Conservation (phyloP, 768 basidiomycete genomes). For the Lepiota brunneoincarnata region DNA sequence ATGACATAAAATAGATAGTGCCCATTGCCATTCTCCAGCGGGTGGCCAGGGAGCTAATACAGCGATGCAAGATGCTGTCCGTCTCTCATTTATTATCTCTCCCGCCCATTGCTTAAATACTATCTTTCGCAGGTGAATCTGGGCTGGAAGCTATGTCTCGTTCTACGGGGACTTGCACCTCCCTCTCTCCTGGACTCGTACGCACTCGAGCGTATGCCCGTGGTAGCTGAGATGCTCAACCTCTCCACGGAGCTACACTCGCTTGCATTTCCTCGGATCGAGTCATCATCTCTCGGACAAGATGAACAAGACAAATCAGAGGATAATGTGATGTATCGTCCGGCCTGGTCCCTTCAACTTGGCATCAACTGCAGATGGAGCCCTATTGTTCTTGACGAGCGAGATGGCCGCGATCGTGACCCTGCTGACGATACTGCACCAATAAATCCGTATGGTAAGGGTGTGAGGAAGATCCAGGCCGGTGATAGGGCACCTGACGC, state of each 20-base stretch:
- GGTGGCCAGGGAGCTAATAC: slow-evolving; percentile 30
- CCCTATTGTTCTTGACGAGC: slow-evolving; percentile 42
- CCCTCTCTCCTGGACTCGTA: slow-evolving; percentile 28
- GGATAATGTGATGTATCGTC: slow-evolving; percentile 19
- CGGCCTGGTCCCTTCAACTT: slow-evolving; percentile 33
- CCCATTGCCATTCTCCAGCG: slow-evolving; percentile 39
- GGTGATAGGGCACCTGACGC: slow-evolving; percentile 49
- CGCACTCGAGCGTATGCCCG: slow-evolving; percentile 31
- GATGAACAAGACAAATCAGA: slow-evolving; percentile 14
- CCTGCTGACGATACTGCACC: slow-evolving; percentile 14
- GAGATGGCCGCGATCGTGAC: slow-evolving; percentile 15
- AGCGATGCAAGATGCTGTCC: slow-evolving; percentile 29
- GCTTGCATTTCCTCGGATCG: neutral
- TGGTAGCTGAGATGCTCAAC: slow-evolving; percentile 35
- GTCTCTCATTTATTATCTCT: no score
- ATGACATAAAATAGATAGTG: slow-evolving; percentile 30
- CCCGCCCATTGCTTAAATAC: no score
- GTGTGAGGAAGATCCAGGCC: slow-evolving; percentile 25
- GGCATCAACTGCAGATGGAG: slow-evolving; percentile 56
- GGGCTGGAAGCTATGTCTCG: slow-evolving; percentile 35
- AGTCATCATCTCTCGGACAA: neutral
- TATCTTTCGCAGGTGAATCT: slow-evolving; percentile 23
- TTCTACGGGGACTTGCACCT: slow-evolving; percentile 25
- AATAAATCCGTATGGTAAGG: slow-evolving; percentile 15
- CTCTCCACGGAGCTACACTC: slow-evolving; percentile 20